Percentiles rank a stretch among this genome's conserved stretches.
Conservation (phyloP, 257 asterid genomes). For the Nicotiana obtusifolia region DNA sequence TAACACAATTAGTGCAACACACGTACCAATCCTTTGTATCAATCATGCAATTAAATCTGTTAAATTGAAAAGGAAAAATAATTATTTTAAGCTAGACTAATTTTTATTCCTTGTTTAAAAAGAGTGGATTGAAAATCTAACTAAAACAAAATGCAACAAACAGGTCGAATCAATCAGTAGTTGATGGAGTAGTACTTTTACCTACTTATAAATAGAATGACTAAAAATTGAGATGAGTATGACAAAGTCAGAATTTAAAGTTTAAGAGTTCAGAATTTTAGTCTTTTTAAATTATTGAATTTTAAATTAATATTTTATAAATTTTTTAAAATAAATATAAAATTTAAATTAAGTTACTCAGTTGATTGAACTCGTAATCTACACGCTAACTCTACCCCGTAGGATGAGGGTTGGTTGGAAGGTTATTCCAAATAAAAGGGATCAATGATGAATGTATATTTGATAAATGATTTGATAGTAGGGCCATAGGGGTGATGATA, state of each 20-base stretch:
- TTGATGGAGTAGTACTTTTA: background rate
- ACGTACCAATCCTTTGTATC: too few relatives aligned
- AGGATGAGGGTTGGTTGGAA: background rate
- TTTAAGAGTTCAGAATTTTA: too few relatives aligned
- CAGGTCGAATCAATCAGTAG: background rate
- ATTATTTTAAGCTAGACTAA: background rate
- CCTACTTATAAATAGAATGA: background rate
- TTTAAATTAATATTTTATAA: too few relatives aligned
- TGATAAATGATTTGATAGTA: constrained; percentile 1
- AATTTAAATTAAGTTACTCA: too few relatives aligned
- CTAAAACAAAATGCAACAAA: background rate
- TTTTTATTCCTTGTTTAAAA: background rate
- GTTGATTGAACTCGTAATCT: too few relatives aligned
- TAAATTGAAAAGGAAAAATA: too few relatives aligned
- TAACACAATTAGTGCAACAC: too few relatives aligned
- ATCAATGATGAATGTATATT: background rate
- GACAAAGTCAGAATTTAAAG: too few relatives aligned
- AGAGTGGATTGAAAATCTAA: background rate
- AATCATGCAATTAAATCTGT: too few relatives aligned
- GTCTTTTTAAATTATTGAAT: too few relatives aligned
- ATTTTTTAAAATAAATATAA: too few relatives aligned
- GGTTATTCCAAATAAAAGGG: background rate
- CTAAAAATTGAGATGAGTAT: background rate
- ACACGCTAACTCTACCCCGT: too few relatives aligned
- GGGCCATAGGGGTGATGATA: background rate